Evolutionary conservation across 305 asterid species (phyloP), one percentile per base, ranked within the genome.

Genomic region (Fraxinus floribunda): DNA sequence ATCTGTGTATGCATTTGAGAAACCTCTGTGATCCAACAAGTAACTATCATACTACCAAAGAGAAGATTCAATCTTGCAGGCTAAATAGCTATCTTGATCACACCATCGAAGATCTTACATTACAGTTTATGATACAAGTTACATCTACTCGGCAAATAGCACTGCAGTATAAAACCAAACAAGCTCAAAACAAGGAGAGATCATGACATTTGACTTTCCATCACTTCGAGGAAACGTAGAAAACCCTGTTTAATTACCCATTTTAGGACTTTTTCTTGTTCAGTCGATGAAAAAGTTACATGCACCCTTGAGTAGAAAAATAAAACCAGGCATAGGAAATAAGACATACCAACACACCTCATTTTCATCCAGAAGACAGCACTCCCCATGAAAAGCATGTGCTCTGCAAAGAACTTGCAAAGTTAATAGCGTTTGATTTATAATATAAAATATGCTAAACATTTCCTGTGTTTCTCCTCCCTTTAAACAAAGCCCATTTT

Each of bases 321-420:
- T 18, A 57, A 57, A 55, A 68, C 38, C 77, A 77, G 36, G 75
- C 6, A 41, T 26, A 77, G 16, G 77, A 70, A 41, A 83, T 18
- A 72, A 76, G 57, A 76, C 39, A 57, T 75, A 87, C 78, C 35
- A 80, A 77, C 94, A 41, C 16, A 95, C 99, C 98, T 93, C 98
- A 75, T 95, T 94, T 87, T 95, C 98, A 89, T 95, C 97, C 26
- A 98, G 98, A 85, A 90, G 94, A 55, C 90, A 62, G 91, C 86
- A 83, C 99, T 95, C 84, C 99, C 98, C 98, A 93, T 94, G 91
- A 96, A 94, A 88, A 94, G 97, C 99, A 94, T 93, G 91, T 95
- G 98, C 87, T 96, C 98, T 96, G 97, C 93, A 91, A 86, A 83
- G 81, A 60, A 88, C 44, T 49, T 49, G 26, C 5, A 29, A 72